Percentiles rank a stretch among this genome's conserved stretches.
phyloP scores from a whole-genome alignment of 2,329 filamentous ascomycete species.

The Lasiodiplodia theobromae region DNA sequence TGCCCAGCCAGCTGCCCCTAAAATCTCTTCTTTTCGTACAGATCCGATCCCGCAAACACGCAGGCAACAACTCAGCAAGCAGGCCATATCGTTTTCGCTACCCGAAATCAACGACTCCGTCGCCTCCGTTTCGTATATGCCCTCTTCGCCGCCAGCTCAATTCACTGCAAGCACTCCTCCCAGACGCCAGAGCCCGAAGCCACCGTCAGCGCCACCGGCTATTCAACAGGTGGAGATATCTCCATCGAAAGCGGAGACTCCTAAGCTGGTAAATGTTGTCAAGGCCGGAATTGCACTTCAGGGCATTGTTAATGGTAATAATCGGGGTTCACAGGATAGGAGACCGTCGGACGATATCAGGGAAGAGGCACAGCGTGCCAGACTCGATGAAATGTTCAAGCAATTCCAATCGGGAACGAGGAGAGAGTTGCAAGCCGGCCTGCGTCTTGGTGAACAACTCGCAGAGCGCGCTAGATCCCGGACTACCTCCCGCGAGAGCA shows the following conservation, averaged over 20 bases:
- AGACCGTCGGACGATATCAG: slow-evolving; percentile 33
- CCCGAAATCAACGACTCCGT: slow-evolving; percentile 24
- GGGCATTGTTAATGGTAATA: slow-evolving; percentile 43
- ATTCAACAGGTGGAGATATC: slow-evolving; percentile 36
- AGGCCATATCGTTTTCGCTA: slow-evolving; percentile 15
- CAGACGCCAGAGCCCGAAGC: slow-evolving; percentile 34
- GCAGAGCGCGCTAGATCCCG: slow-evolving; percentile 37
- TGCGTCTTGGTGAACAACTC: slow-evolving; percentile 49
- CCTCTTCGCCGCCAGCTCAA: slow-evolving; percentile 34
- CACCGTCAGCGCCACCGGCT: slow-evolving; percentile 42
- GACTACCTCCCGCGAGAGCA: not conserved
- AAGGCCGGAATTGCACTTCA: slow-evolving; percentile 49
- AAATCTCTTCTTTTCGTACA: slow-evolving; percentile 2
- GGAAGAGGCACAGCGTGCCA: slow-evolving; percentile 35
- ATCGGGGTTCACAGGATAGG: slow-evolving; percentile 35
- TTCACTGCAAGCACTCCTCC: slow-evolving; percentile 41
- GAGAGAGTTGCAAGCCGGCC: slow-evolving; percentile 46
- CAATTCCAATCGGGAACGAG: slow-evolving; percentile 50
- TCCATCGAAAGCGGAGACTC: slow-evolving; percentile 16
- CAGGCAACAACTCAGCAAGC: not conserved
- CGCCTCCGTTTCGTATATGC: slow-evolving; percentile 29
- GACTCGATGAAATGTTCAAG: slow-evolving; percentile 47
- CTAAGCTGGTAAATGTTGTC: slow-evolving; percentile 43
- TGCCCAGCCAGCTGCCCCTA: not conserved
- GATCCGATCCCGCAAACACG: slow-evolving; percentile 12